Base-by-base conservation (phyloP, 1,139 yeast genomes). In the Pichia sp. region DNA sequence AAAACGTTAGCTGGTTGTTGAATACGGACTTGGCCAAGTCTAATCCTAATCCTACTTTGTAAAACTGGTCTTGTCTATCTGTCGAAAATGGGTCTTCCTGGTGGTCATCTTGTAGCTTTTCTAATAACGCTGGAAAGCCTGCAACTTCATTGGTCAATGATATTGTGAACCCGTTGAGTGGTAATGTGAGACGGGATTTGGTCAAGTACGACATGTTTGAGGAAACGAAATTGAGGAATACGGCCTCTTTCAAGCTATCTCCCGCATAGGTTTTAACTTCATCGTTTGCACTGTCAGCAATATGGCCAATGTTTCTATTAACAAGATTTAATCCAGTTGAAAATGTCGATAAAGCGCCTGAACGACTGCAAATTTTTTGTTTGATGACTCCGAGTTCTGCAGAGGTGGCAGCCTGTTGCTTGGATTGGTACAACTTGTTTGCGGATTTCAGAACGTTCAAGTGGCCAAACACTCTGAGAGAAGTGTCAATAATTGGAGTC, bases 341-440 rank as follows among this genome's bases (percentile, higher is more conserved):
- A 8, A 57, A 15, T 4, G 58, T 36, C 1, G 62, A 50, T 6
- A 53, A 46, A 4, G 57, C 31, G 23, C 59, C 56, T 13, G 55
- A 49, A 15, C 49, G 42, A 11, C 50, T 45, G 48, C 60, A 58
- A 29, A 41, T 44, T 11, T 57, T 53, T 45, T 63, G 52, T 31
- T 67, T 67, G 49, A 63, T 64, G 8, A 81, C 67, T 5, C 85
- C 85, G 49, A 79, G 66, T 34, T 71, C 62, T 3, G 81, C 81
- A 4, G 77, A 54, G 11, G 62, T 59, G 34, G 60, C 49, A 47
- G 61, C 54, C 55, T 66, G 70, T 43, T 64, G 61, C n/a, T 62
- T 61, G 4, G 67, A 65, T 47, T 69, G 68, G 49, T 62, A 66
- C 42, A 58, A 56, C 3, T 51, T 48, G 41, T 63, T 58, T 36